phyloP scores from a whole-genome alignment of 2,329 filamentous ascomycete species.

The Aspergillus sp. region DNA sequence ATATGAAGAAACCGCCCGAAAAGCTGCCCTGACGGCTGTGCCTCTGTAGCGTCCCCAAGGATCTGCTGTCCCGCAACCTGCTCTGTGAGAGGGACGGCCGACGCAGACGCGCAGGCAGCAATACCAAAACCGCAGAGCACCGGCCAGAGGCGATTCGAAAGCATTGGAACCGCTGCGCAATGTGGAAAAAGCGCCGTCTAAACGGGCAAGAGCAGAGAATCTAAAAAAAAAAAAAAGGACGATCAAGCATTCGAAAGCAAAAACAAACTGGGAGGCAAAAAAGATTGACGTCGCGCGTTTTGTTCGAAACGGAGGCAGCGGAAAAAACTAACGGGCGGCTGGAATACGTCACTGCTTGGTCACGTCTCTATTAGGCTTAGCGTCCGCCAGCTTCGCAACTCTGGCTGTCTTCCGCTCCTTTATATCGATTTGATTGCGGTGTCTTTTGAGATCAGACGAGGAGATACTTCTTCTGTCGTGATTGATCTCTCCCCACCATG shows the following conservation, averaged over 20 bases:
- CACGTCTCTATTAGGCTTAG: slow-evolving; percentile 16
- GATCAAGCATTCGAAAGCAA: slow-evolving; percentile 10
- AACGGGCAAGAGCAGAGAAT: slow-evolving; percentile 9
- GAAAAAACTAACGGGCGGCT: background rate
- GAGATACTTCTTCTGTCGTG: background rate
- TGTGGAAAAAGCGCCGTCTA: slow-evolving; percentile 15
- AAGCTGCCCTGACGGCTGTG: slow-evolving; percentile 23
- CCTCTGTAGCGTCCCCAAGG: slow-evolving; percentile 19
- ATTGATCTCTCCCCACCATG: background rate
- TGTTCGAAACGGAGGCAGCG: background rate
- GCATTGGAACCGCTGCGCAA: slow-evolving; percentile 24
- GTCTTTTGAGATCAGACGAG: slow-evolving; percentile 1
- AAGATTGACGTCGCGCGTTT: background rate
- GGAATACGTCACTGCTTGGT: slow-evolving; percentile 18
- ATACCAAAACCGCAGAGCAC: slow-evolving; percentile 20
- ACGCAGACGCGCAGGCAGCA: slow-evolving; percentile 21
- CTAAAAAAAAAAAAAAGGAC: background rate
- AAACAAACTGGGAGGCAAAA: background rate
- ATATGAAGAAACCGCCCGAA: slow-evolving; percentile 44
- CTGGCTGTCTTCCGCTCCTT: background rate
- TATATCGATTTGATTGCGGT: background rate
- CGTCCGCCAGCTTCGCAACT: slow-evolving; percentile 8
- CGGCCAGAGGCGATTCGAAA: slow-evolving; percentile 21
- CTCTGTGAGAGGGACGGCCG: slow-evolving; percentile 23
- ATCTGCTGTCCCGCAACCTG: slow-evolving; percentile 28